Evolutionary conservation across 352 stramenopile species (phyloP), one percentile per base, ranked within the genome.

Genomic region (Globisporangium abappressorium): DNA sequence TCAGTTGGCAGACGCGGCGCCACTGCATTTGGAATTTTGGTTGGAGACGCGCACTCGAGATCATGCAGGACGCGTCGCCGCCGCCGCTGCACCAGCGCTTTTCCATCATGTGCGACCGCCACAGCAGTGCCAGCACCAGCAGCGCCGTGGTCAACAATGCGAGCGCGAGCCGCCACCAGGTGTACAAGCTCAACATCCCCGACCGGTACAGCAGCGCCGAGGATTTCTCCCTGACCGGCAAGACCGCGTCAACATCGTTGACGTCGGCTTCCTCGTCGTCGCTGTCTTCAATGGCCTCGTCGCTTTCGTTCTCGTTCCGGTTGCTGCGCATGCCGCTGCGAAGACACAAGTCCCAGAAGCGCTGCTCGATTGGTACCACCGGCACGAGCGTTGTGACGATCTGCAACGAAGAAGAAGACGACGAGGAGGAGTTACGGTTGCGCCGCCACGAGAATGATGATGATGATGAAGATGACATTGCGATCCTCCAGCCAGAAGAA

Each of bases 401-500:
- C 64, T 60, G 24, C 24, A 62, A 56, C 36, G 62, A 64, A 24
- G 64, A 58, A 14, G 63, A 68, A 18, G 56, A 57, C 6, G 58
- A 62, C 1, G 53, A 60, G 33, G 43, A 38, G 34, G 33, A 41
- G 46, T 24, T 41, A 14, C 26, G 55, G 8, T 14, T 57, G 28
- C 14, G 7, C 14, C 15, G 15, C 47, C 49, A 26, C 4, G 47
- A 30, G 1, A 14, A 61, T 24, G 11, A 53, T 6, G 30, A 53
- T 5, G 65, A 70, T 18, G 63, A 67, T 12, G 64, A 69, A n/a
- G 65, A 70, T 22, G 65, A 70, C 57, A 70, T 70, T 18, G 65
- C 57, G 34, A 70, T 70, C 22, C 65, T 70, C 47, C 65, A 70
- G 65, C 65, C 57, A 0, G 64, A 69, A 22, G 65, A 61, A 36